Conservation (phyloP, 441 rosid species). For the Populus hybrid region DNA sequence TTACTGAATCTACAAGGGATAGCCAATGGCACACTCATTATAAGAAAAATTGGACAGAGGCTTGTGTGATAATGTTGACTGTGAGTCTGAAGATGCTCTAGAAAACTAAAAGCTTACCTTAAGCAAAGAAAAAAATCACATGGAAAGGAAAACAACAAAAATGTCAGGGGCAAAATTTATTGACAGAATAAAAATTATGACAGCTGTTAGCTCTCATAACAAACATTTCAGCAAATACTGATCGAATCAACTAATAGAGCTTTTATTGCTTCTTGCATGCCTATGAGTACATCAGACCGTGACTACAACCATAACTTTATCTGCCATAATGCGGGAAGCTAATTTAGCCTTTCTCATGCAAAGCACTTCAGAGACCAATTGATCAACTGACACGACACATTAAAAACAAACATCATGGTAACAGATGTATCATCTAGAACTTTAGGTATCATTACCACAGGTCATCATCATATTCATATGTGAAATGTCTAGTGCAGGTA, state of each 20-base stretch:
- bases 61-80: background rate
- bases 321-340: background rate
- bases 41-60: background rate
- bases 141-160: background rate
- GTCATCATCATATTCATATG: background rate
- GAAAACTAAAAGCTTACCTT: background rate
- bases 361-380: background rate
- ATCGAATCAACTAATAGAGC: background rate
- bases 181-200: background rate
- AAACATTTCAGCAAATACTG: background rate
- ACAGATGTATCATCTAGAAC: background rate
- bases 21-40: background rate
- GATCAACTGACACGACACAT: background rate
- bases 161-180: background rate
- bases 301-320: background rate
- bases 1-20: background rate
- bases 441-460: background rate
- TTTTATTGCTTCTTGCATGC: background rate
- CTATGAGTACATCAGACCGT: background rate
- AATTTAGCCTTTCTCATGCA: background rate
- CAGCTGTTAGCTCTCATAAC: background rate
- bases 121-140: background rate
- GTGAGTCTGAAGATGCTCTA: background rate
- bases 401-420: background rate
- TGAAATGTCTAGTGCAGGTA: background rate